Percentiles rank a stretch among this genome's conserved stretches.
These are phyloP conservation scores for Mortierella antarctica DNA, from an alignment of 192 early-diverging fungal genomes.

Conservation along the genomic window DNA sequence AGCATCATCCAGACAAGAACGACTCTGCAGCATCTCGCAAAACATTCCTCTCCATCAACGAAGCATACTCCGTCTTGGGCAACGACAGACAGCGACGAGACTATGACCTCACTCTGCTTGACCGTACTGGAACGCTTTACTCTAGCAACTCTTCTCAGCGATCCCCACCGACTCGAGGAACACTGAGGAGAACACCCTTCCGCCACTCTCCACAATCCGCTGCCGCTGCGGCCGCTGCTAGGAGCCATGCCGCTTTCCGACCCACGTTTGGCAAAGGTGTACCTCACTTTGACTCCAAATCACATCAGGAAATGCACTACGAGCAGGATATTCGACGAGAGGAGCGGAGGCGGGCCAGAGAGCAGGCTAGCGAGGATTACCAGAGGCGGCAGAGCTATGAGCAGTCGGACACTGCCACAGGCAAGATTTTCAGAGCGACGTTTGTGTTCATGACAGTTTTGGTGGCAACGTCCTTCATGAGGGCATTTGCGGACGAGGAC, in stretches of 20 bases:
- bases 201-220: conserved; percentile 48
- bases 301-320: conserved; percentile 52
- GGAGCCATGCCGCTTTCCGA: conserved; percentile 16
- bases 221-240: conserved; percentile 30
- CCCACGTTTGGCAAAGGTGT: not conserved
- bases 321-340: conserved; percentile 34
- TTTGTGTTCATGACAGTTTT: conserved; percentile 25
- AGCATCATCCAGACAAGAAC: conserved; percentile 88
- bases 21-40: conserved; percentile 72
- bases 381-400: conserved; percentile 11
- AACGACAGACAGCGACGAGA: conserved; percentile 77
- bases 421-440: conserved; percentile 8
- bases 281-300: conserved; percentile 42
- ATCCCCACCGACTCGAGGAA: conserved; percentile 16
- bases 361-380: conserved; percentile 16
- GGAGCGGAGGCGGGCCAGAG: conserved; percentile 25
- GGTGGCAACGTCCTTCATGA: conserved; percentile 13
- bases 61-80: conserved; percentile 85
- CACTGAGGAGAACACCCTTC: conserved; percentile 33
- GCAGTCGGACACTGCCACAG: conserved; percentile 9
- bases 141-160: conserved; percentile 15
- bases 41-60: conserved; percentile 83
- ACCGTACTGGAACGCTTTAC: conserved; percentile 20
- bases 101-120: conserved; percentile 74
- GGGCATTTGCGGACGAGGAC: conserved; percentile 31